phyloP scores from a whole-genome alignment of 495 filamentous ascomycete species.

The Daldinia vernicosa region DNA sequence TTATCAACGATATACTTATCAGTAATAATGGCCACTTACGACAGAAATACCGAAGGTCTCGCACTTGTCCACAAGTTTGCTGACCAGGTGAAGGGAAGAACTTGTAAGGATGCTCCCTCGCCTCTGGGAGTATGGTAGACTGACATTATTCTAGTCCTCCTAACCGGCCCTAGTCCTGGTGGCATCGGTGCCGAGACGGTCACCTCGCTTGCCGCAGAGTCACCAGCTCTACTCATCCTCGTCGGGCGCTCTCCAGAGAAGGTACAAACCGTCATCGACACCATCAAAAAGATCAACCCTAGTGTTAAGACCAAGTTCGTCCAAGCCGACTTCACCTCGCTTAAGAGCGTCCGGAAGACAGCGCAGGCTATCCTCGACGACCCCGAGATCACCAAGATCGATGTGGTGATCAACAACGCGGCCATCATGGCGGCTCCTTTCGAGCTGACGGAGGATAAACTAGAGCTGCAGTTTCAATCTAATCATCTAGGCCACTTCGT shows the following conservation, averaged over 20 bases:
- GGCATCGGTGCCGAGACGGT: slow-evolving; percentile 60
- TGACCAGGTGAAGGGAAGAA: slow-evolving; percentile 50
- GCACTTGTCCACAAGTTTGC: slow-evolving; percentile 51
- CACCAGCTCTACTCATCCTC: slow-evolving; percentile 56
- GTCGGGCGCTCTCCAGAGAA: slow-evolving; percentile 52
- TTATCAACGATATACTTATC: slow-evolving; percentile 10
- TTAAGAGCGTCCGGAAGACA: slow-evolving; percentile 60
- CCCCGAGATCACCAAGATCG: slow-evolving; percentile 61
- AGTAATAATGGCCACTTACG: slow-evolving; percentile 34
- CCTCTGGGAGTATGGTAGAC: neutral
- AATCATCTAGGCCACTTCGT: slow-evolving; percentile 70
- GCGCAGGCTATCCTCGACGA: slow-evolving; percentile 55
- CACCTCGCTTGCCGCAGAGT: slow-evolving; percentile 52
- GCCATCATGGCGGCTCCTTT: slow-evolving; percentile 67
- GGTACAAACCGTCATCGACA: slow-evolving; percentile 52
- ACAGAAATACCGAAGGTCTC: slow-evolving; percentile 45
- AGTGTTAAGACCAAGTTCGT: slow-evolving; percentile 55
- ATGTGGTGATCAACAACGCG: slow-evolving; percentile 76
- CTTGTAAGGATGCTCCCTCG: slow-evolving; percentile 40
- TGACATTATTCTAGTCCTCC: slow-evolving; percentile 48
- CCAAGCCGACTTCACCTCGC: slow-evolving; percentile 57
- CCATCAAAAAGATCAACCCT: slow-evolving; percentile 50
- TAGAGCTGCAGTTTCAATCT: slow-evolving; percentile 67
- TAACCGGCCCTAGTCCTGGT: slow-evolving; percentile 60
- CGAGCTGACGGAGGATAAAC: slow-evolving; percentile 50